Base-by-base conservation (phyloP, 176 grass and related monocot genomes). In the Luzula sylvatica region DNA sequence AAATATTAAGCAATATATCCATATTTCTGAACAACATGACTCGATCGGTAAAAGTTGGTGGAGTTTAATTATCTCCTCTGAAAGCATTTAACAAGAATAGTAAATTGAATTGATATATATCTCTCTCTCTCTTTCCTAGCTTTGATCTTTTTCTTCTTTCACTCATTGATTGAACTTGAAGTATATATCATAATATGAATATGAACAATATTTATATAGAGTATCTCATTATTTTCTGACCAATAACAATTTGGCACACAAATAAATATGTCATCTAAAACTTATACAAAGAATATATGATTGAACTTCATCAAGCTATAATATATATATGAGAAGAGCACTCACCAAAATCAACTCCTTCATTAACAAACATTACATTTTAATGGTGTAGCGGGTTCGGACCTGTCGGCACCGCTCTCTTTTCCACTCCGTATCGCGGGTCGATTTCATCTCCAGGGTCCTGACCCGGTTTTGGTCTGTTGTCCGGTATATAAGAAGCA, bases 381-480 rank as follows among this genome's bases (percentile, higher is more conserved):
- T 68, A 87, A 24, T 94, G 88, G 38, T 94, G 88, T 67, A 94
- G 60, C 3, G 88, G 88, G 23, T 94, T 94, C 0, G 88, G 88
- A 1, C 88, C 88, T 2, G 75, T 72, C 0, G 88, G 88, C 1
- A 94, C 76, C 13, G 77, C 15, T 65, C 88, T 24, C 68, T 94
- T 94, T 61, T 87, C 54, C 21, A 75, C 79, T 50, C 79, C 88
- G 26, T 69, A 94, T 57, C 58, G 68, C 0, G 83, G 75, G 29
- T 94, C 79, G 39, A 78, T 48, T 58, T 68, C 69, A 4, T 81
- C 52, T 13, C 53, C 73, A 1, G 3, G 7, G 49, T 64, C 59
- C 1, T 39, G 57, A 12, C 11, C 35, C 0, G 69, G 30, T 27
- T 66, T 58, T 1, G 75, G 60, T 2, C 27, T 58, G 5, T 73